phyloP scores from a whole-genome alignment of 371 early-diverging fungal genomes.

The Gilbertella persicaria region DNA sequence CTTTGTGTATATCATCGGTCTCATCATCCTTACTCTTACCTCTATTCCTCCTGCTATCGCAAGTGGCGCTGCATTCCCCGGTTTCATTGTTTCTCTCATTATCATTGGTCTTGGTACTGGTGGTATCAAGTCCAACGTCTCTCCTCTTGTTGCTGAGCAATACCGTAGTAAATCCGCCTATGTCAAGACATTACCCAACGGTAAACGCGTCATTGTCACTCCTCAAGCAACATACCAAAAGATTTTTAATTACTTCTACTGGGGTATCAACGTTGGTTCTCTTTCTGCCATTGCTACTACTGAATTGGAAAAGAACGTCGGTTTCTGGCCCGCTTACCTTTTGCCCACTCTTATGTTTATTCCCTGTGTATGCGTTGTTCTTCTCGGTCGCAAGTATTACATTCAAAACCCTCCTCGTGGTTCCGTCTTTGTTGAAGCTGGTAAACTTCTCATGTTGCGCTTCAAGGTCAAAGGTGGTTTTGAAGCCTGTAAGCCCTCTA shows the following conservation, averaged over 20 bases:
- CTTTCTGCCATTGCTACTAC: conserved; percentile 65
- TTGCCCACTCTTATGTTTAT: conserved; percentile 73
- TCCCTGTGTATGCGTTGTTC: conserved; percentile 60
- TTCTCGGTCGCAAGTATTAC: conserved; percentile 62
- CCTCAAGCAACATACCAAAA: conserved; percentile 52
- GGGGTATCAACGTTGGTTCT: conserved; percentile 69
- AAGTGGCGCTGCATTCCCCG: conserved; percentile 59
- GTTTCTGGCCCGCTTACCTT: conserved; percentile 71
- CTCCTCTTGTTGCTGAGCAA: conserved; percentile 52
- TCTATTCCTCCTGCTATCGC: conserved; percentile 59
- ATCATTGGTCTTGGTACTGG: conserved; percentile 72
- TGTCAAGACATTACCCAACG: conserved; percentile 30
- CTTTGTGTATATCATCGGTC: conserved; percentile 69
- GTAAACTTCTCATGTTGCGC: conserved; percentile 20
- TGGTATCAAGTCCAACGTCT: conserved; percentile 56
- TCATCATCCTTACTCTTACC: conserved; percentile 64
- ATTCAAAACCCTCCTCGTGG: conserved; percentile 65
- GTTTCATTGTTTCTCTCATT: conserved; percentile 64
- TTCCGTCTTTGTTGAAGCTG: conserved; percentile 50
- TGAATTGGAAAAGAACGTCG: conserved; percentile 55
- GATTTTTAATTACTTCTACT: conserved; percentile 39
- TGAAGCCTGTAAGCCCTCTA: conserved; percentile 44
- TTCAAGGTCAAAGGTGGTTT: conserved; percentile 35
- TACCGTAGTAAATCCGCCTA: conserved; percentile 37
- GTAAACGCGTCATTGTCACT: conserved; percentile 48